Base-by-base conservation (phyloP, 2,329 filamentous ascomycete genomes). In the Chaetomium sp. region DNA sequence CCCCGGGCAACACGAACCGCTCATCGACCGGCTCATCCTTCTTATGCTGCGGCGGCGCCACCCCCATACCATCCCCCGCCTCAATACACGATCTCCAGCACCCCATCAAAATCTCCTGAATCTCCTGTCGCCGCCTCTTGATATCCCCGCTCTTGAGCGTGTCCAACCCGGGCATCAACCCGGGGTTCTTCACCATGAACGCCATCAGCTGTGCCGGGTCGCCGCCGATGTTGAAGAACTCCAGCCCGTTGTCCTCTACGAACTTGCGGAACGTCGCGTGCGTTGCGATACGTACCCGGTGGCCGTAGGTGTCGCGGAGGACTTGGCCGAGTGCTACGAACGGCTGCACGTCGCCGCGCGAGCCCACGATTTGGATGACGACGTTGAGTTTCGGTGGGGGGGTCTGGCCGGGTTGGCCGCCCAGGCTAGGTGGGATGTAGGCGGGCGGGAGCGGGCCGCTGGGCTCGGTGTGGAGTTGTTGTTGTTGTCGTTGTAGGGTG, bases 121-220 rank as follows among this genome's bases (percentile, higher is more conserved):
- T 90, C 12, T 87, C 88, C 59, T 80, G 84, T 35, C 89, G 79
- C 35, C 89, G 78, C 69, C 85, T 87, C 43, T 81, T 85, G 49
- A 95, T 82, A 66, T 94, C 89, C 6, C 89, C 89, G 60, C 80
- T 87, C 57, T 84, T 85, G 49, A 95, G 71, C 1, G 87, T 85
- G 49, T 91, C 86, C 56, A 92, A 82, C 0, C 87, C 87, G 1
- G 90, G 90, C 85, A 95, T 89, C 36, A 95, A 74, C 0, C 89
- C 88, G 0, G 90, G 89, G 62, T 94, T 88, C 70, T 91, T 91
- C 46, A 94, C 89, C 89, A 95, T 95, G 65, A 92, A 95, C 3
- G 89, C 88, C 87, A 90, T 91, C 44, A 90, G 74, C 64, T 88
- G 81, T 1, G 84, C 79, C 1, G 87, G 87, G 66, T 91, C 86